Evolutionary conservation across 768 basidiomycete species (phyloP).

Genomic region (Phlegmacium glaucopus): DNA sequence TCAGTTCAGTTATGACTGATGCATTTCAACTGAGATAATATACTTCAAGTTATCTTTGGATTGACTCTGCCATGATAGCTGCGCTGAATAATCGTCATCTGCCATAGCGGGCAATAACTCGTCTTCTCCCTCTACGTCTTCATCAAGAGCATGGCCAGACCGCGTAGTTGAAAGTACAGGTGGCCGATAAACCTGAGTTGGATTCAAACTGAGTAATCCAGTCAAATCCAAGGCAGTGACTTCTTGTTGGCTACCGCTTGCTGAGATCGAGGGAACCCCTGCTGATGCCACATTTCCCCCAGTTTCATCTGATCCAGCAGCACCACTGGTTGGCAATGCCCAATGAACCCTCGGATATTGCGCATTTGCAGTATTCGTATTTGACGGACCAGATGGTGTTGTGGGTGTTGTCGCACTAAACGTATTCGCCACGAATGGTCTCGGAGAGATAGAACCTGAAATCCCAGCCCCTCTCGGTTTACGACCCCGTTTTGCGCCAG

Average conservation of each 20-base stretch:
- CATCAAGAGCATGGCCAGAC: slow-evolving; percentile 27
- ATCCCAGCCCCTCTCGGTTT: slow-evolving; percentile 41
- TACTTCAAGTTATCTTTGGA: slow-evolving; percentile 87
- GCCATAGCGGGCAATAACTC: slow-evolving; percentile 83
- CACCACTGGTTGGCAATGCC: slow-evolving; percentile 19
- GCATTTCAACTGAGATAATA: slow-evolving; percentile 7
- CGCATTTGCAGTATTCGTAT: slow-evolving; percentile 7
- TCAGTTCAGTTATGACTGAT: background rate
- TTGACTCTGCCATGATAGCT: slow-evolving; percentile 80
- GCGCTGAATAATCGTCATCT: slow-evolving; percentile 85
- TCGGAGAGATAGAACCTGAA: slow-evolving; percentile 26
- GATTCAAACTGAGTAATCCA: slow-evolving; percentile 10
- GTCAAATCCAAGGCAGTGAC: slow-evolving; percentile 15
- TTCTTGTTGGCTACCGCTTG: slow-evolving; percentile 4
- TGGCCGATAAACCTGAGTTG: slow-evolving; percentile 12
- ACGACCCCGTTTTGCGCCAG: slow-evolving; percentile 42
- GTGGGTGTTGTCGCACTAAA: slow-evolving; percentile 6
- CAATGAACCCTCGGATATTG: slow-evolving; percentile 40
- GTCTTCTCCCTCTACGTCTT: slow-evolving; percentile 74
- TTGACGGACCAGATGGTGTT: slow-evolving; percentile 8
- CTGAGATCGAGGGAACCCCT: background rate
- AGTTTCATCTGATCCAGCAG: background rate
- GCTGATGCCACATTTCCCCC: background rate
- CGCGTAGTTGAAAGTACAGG: slow-evolving; percentile 13
- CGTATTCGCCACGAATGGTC: slow-evolving; percentile 14